A percentile compares a stretch with the other conserved stretches of the same genome.
phyloP scores from a whole-genome alignment of 2,329 filamentous ascomycete genomes.

The Cladosporium colombiae region DNA sequence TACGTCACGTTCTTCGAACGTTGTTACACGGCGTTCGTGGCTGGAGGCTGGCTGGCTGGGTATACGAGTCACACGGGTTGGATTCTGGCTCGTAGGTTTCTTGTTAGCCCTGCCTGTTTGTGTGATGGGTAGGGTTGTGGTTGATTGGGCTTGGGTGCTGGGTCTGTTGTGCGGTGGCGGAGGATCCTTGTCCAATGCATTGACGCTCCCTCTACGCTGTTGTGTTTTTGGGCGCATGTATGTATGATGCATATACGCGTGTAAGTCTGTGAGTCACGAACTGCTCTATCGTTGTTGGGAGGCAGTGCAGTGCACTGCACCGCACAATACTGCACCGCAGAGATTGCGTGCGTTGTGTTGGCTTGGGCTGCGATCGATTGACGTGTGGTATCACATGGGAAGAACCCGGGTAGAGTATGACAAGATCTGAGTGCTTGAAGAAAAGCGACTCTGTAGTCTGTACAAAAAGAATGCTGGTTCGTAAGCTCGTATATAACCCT shows the following conservation, averaged over 20 bases:
- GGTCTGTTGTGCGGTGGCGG: neutral
- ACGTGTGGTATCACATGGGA: neutral
- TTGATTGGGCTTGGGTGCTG: neutral
- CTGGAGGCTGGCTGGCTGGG: neutral
- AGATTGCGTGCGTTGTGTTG: neutral
- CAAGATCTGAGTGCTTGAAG: neutral
- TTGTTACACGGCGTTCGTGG: neutral
- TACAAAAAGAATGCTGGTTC: constrained; percentile 1
- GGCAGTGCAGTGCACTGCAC: neutral
- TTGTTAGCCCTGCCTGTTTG: neutral
- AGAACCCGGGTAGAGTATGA: neutral
- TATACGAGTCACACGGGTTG: neutral
- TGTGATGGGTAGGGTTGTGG: neutral
- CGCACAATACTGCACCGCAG: neutral
- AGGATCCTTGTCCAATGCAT: neutral
- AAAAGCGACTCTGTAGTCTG: neutral
- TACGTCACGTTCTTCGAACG: neutral
- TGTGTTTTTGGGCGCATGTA: neutral
- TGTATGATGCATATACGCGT: neutral
- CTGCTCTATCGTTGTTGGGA: neutral
- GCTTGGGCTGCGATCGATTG: neutral
- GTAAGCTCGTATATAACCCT: neutral
- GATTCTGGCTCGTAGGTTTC: neutral
- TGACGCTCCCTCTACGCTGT: neutral
- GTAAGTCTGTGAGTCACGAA: neutral